Base-by-base conservation (phyloP, 208 protist species). In the Leishmania martiniquensis region DNA sequence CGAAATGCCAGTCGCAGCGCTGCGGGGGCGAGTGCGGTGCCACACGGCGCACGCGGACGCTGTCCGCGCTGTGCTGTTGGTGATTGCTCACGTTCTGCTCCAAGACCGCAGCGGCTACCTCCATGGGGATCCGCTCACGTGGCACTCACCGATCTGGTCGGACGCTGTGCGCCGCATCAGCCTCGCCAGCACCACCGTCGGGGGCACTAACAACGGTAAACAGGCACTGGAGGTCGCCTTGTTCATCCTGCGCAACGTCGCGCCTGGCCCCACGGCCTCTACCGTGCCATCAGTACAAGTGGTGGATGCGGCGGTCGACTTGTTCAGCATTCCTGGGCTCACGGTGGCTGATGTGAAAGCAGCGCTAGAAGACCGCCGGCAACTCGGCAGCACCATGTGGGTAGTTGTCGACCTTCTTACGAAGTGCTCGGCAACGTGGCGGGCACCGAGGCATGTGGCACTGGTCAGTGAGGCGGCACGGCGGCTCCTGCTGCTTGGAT, bases 101-200 rank as follows among this genome's bases (percentile, higher is more conserved):
- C 69, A 77, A 32, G 77, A 80, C 39, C 59, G 78, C 42, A 52
- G 29, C 44, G 71, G 73, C 17, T 65, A 87, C 68, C 57, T 75
- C 5, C 59, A 81, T 52, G 65, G 69, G 0, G 70, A 76, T 42
- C 52, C 69, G 37, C 37, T 83, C 75, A 51, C 83, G 72, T 93
- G 93, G 89, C 77, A 84, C 45, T 82, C 89, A n/a, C 68, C 78
- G 22, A 72, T 67, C 22, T 97, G 93, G 93, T 76, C 86, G 37
- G 87, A 92, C 17, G 85, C 81, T 2, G 74, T 93, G 15, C 88
- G 87, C n/a, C 86, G 88, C 9, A 89, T 95, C 25, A 86, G 87
- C 63, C 66, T 88, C 45, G 77, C 78, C 7, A 93, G 89, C 76
- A 76, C 69, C 63, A 63, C 52, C 3, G 75, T 95, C 42, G 85